These are phyloP conservation scores for Terfezia claveryi DNA, from an alignment of 495 filamentous ascomycete species.

Conservation along the genomic window DNA sequence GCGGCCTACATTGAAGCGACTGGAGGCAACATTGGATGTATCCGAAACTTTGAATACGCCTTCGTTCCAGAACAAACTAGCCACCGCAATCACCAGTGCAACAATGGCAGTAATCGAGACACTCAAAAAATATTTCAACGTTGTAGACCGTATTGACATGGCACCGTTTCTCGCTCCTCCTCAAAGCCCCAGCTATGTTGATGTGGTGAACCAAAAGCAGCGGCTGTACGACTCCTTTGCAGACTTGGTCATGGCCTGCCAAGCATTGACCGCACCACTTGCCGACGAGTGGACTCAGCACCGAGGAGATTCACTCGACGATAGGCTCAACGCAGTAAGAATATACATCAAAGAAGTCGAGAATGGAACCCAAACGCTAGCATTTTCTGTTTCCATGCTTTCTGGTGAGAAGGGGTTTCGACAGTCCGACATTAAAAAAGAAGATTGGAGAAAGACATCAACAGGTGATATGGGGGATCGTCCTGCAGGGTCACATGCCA, in stretches of 20 bases:
- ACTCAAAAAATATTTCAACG: conserved; percentile 15
- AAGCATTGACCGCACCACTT: conserved; percentile 67
- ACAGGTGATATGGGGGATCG: background rate
- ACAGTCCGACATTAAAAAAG: background rate
- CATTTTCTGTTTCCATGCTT: conserved; percentile 68
- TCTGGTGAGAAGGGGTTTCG: conserved; percentile 44
- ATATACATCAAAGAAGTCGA: conserved; percentile 58
- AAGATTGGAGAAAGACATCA: background rate
- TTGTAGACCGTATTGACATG: conserved; percentile 18
- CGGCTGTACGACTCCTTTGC: conserved; percentile 77
- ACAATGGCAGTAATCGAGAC: conserved; percentile 12
- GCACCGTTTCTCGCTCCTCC: conserved; percentile 5
- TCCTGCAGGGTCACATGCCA: background rate
- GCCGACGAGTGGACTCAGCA: conserved; percentile 88
- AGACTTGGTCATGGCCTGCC: conserved; percentile 67
- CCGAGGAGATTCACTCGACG: conserved; percentile 79
- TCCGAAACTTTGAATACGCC: conserved; percentile 10
- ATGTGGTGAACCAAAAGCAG: conserved; percentile 80
- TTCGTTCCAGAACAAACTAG: conserved; percentile 9
- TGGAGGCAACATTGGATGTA: conserved; percentile 32
- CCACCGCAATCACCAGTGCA: conserved; percentile 8
- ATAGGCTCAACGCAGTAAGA: conserved; percentile 56
- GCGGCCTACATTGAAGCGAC: conserved; percentile 37
- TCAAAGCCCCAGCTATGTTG: conserved; percentile 64
- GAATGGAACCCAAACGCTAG: conserved; percentile 63